A percentile compares a stretch with the other conserved stretches of the same genome.
Evolutionary conservation across 768 basidiomycete genomes (phyloP).

Genomic region (Phallus indusiatus): DNA sequence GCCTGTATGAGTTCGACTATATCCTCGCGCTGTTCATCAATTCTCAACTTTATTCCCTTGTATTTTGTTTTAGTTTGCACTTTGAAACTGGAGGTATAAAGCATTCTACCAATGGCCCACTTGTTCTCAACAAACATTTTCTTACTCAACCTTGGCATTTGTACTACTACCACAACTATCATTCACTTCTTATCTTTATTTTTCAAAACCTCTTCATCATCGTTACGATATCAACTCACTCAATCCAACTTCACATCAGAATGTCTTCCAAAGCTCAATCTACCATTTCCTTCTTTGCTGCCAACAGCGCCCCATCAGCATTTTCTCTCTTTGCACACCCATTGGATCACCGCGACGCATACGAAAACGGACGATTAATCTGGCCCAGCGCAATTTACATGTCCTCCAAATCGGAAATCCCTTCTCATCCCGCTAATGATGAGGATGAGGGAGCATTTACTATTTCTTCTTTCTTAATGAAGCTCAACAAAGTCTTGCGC

Average conservation of each 20-base stretch:
- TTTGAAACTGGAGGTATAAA: neutral
- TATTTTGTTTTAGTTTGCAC: neutral
- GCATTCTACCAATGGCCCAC: too few relatives aligned
- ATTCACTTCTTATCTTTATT: neutral
- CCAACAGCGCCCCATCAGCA: neutral
- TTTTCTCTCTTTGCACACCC: conserved; percentile 4
- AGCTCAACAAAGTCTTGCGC: neutral
- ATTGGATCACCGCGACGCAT: conserved; percentile 1
- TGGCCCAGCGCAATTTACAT: neutral
- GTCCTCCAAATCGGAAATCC: neutral
- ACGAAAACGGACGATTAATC: neutral
- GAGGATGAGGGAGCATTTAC: neutral
- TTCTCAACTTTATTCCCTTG: neutral
- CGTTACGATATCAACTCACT: neutral
- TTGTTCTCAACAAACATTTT: too few relatives aligned
- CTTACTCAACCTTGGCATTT: too few relatives aligned
- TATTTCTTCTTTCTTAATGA: neutral
- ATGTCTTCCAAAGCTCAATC: conserved; percentile 1
- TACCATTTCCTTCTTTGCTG: neutral
- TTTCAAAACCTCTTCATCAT: neutral
- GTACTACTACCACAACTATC: neutral
- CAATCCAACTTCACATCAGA: neutral
- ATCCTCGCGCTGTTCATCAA: neutral
- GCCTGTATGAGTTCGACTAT: too few relatives aligned
- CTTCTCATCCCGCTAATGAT: neutral